phyloP scores from a whole-genome alignment of 768 basidiomycete genomes.

The Tulasnella sp. region DNA sequence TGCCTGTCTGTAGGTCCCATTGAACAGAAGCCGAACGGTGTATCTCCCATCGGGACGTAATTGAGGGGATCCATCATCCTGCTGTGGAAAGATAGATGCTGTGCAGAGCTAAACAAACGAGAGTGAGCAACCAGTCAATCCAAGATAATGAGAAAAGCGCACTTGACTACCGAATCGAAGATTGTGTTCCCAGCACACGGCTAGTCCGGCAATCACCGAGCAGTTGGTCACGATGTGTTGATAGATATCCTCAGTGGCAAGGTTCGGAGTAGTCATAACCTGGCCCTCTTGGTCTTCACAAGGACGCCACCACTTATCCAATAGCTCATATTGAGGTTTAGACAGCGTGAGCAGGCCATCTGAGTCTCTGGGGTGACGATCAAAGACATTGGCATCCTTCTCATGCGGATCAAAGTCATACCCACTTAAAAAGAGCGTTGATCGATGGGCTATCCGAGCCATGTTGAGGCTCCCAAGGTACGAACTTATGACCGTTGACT shows the following conservation, averaged over 20 bases:
- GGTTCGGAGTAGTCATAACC: conserved; percentile 19
- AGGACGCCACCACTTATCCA: conserved; percentile 15
- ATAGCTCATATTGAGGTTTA: conserved; percentile 7
- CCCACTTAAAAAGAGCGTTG: background rate
- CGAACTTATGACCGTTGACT: conserved; percentile 28
- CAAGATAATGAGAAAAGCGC: too few species aligned
- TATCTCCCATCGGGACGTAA: conserved; percentile 21
- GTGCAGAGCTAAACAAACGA: conserved; percentile 7
- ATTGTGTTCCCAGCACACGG: conserved; percentile 66
- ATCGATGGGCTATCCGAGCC: background rate
- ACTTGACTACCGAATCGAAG: conserved; percentile 36
- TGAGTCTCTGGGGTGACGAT: conserved; percentile 10
- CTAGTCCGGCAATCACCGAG: conserved; percentile 77
- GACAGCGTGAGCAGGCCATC: conserved; percentile 17
- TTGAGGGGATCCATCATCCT: conserved; percentile 16
- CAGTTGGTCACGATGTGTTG: conserved; percentile 83
- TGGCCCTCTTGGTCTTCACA: background rate
- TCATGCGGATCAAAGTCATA: background rate
- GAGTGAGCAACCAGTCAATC: too few species aligned
- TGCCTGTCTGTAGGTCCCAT: conserved; percentile 37
- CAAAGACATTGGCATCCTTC: background rate
- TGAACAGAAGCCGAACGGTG: conserved; percentile 31
- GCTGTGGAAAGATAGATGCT: conserved; percentile 26
- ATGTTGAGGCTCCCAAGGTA: conserved; percentile 26
- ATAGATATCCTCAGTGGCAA: conserved; percentile 51